Evolutionary conservation across 352 stramenopile species (phyloP).

Genomic region (Phytophthora melonis): DNA sequence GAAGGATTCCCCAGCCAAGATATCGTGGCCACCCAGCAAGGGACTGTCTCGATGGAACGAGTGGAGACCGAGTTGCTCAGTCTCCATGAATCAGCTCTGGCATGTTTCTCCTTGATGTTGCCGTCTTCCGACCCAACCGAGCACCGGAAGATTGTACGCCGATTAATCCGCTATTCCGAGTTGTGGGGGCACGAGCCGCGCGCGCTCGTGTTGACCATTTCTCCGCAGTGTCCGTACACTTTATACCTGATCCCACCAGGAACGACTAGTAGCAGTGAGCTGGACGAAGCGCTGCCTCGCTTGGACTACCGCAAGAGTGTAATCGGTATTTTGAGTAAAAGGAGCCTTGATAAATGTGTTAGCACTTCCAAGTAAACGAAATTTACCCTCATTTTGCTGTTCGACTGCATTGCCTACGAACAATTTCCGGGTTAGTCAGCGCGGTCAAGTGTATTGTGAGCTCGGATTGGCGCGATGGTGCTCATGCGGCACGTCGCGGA

Average conservation of each 20-base stretch:
- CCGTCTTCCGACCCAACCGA: background rate
- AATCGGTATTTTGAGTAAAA: background rate
- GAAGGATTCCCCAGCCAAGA: background rate
- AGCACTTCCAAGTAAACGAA: no score
- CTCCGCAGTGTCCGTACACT: background rate
- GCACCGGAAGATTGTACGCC: background rate
- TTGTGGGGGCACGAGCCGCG: background rate
- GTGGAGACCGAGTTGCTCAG: background rate
- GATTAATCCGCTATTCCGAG: background rate
- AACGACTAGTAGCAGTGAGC: background rate
- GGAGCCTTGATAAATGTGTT: background rate
- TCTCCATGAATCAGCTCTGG: background rate
- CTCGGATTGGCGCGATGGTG: conserved; percentile 73
- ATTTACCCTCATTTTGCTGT: no score
- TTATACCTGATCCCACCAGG: background rate
- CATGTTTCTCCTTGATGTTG: background rate
- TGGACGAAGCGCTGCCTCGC: background rate
- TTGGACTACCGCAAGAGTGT: background rate
- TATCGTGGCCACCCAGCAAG: background rate
- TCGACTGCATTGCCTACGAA: no score
- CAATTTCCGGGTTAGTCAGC: no score
- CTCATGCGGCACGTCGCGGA: conserved; percentile 76
- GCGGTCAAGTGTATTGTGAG: conserved; percentile 56
- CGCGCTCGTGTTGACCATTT: background rate
- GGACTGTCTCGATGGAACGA: background rate